Evolutionary conservation across 2,329 filamentous ascomycete species (phyloP), one percentile per base, ranked within the genome.

Genomic region (Alternaria sp.): DNA sequence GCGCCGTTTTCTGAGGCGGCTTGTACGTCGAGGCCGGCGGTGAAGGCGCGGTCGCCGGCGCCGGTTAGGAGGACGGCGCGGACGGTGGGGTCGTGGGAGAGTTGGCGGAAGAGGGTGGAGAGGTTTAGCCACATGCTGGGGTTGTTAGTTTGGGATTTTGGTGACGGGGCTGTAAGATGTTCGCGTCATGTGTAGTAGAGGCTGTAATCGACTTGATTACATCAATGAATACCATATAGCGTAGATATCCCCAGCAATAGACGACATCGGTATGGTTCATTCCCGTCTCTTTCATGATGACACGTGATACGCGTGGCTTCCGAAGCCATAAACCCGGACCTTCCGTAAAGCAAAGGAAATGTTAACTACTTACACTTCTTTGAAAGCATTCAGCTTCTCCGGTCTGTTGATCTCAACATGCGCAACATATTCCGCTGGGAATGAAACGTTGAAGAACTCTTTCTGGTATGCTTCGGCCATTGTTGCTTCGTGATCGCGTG

Each of bases 341-440:
- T 21, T 21, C 21, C 21, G 21, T 4, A 21, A 21, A 21, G 21
- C 21, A 21, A 21, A 4, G 21, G 21, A 21, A 21, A 3, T 21
- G 21, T 21, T 21, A 4, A 3, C 21, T 21, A 81, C 83, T 70
- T 79, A 88, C 86, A 81, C 83, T 78, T 93, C 89, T 69, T 89
- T 86, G 80, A 97, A 97, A 68, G 94, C 89, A 80, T 98, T 98
- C 79, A 97, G 84, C 83, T 97, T 97, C 69, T 88, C 81, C 1
- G 94, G 89, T 1, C 94, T 88, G 83, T 96, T 94, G 82, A 97
- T 97, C 81, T 97, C 91, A 62, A 98, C 91, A 78, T 97, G 93
- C n/a, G 90, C 92, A 52, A 97, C 90, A 82, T 89, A 89, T 74
- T 90, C 86, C 40, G 82, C 75, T 0, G 93, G 92, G 45, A 89